A percentile compares a stretch with the other conserved stretches of the same genome.
phyloP scores from a whole-genome alignment of 441 rosid genomes.

The Corymbia calophylla region DNA sequence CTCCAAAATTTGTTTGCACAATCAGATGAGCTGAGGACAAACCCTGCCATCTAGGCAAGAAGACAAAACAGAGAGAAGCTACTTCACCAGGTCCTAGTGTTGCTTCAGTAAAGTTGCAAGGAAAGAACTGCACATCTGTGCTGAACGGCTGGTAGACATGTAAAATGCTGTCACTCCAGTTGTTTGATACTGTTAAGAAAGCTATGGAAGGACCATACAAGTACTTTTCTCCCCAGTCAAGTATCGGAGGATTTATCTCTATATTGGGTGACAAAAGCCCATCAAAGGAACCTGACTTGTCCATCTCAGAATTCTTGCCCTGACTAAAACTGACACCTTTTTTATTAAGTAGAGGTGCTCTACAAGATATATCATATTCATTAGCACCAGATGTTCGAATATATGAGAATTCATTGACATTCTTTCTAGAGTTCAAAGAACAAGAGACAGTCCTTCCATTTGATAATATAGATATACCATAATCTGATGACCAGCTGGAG shows the following conservation, averaged over 20 bases:
- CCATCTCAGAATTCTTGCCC: conserved; percentile 22
- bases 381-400: conserved; percentile 15
- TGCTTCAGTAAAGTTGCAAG: conserved; percentile 56
- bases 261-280: conserved; percentile 25
- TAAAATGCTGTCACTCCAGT: conserved; percentile 48
- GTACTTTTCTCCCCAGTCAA: conserved; percentile 55
- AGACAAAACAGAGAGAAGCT: conserved; percentile 58
- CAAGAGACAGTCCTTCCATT: conserved; percentile 54
- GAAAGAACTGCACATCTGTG: conserved; percentile 50
- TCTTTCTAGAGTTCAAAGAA: conserved; percentile 36
- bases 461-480: conserved; percentile 31
- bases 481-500: conserved; percentile 38
- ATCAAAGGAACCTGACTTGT: conserved; percentile 21
- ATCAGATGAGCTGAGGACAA: conserved; percentile 50
- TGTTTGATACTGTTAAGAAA: conserved; percentile 47
- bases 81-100: conserved; percentile 51
- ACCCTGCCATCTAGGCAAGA: conserved; percentile 58
- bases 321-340: conserved; percentile 20
- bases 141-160: conserved; percentile 58
- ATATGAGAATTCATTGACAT: conserved; percentile 20
- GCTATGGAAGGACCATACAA: conserved; percentile 52
- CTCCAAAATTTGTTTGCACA: conserved; percentile 66
- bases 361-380: conserved; percentile 31
- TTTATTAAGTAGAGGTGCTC: conserved; percentile 20
- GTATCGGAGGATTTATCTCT: conserved; percentile 43